Evolutionary conservation across 257 asterid species (phyloP).

Genomic region (Nyctanthes arbortristis): DNA sequence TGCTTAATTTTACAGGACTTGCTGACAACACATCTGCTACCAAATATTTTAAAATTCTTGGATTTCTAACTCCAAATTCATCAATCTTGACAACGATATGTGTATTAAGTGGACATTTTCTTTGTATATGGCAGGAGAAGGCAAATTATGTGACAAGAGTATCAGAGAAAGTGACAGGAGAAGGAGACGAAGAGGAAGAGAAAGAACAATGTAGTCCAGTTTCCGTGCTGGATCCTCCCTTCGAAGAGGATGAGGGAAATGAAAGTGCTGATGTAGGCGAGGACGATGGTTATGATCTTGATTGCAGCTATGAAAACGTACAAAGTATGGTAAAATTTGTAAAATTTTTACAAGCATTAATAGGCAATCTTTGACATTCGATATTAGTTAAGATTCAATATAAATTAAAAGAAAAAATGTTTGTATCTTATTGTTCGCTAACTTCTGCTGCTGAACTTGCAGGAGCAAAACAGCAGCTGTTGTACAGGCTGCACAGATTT

Average conservation of each 20-base stretch:
- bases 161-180: constrained; percentile 15
- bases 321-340: constrained; percentile 66
- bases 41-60: too few relatives aligned
- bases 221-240: constrained; percentile 69
- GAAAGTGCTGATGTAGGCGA: constrained; percentile 36
- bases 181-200: constrained; percentile 54
- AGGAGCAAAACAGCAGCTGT: constrained; percentile 83
- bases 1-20: constrained; percentile 38
- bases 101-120: not conserved
- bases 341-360: too few relatives aligned
- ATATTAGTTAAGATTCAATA: too few relatives aligned
- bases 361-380: too few relatives aligned
- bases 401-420: too few relatives aligned
- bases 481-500: constrained; percentile 66
- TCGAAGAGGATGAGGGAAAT: constrained; percentile 51
- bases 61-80: too few relatives aligned
- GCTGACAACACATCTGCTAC: constrained; percentile 54
- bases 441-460: constrained; percentile 3
- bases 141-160: constrained; percentile 27
- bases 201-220: constrained; percentile 85
- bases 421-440: not conserved
- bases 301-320: constrained; percentile 65
- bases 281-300: constrained; percentile 46
- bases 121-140: constrained; percentile 37
- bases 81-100: not conserved